Base-by-base conservation (phyloP, 768 basidiomycete genomes). In the Cytidiella melzeri region DNA sequence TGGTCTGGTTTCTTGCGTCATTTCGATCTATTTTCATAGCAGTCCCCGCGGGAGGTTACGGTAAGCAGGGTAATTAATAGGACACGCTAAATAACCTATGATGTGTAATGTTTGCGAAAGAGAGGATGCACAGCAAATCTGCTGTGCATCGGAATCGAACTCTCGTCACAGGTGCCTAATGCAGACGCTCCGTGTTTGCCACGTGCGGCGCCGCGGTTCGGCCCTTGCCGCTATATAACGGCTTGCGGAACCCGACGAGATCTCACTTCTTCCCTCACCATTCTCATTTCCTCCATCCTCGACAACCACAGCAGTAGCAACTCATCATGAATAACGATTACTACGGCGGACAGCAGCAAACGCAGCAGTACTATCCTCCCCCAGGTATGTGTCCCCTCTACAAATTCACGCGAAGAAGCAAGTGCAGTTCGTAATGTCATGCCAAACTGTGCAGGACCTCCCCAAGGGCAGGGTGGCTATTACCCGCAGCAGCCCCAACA, bases 401-500 rank as follows among this genome's bases (percentile, higher is more conserved):
- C 43, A n/a, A n/a, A n/a, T n/a, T n/a, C n/a, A n/a, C n/a, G n/a
- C n/a, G n/a, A n/a, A n/a, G n/a, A n/a, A n/a, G n/a, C n/a, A n/a
- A n/a, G n/a, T n/a, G n/a, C n/a, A n/a, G n/a, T n/a, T n/a, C n/a
- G n/a, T n/a, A n/a, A n/a, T n/a, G n/a, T n/a, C n/a, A n/a, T n/a
- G n/a, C n/a, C n/a, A n/a, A n/a, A n/a, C n/a, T n/a, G 9, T 20
- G 60, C 61, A 76, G 73, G 75, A 26, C 70, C 74, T 38, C 76
- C 79, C n/a, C 77, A 70, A 25, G 73, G 73, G 26, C 80, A 83
- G 56, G 83, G 81, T 38, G 80, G 80, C 28, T 86, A 87, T 63
- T 86, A 87, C 57, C 84, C 74, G 19, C 72, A 87, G 72, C 81
- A 83, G 67, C 88, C 87, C 11, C 82, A 77, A 54, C 81, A 84